Conservation (phyloP, 306 rosid species). For the Amphicarpaea edgeworthii region DNA sequence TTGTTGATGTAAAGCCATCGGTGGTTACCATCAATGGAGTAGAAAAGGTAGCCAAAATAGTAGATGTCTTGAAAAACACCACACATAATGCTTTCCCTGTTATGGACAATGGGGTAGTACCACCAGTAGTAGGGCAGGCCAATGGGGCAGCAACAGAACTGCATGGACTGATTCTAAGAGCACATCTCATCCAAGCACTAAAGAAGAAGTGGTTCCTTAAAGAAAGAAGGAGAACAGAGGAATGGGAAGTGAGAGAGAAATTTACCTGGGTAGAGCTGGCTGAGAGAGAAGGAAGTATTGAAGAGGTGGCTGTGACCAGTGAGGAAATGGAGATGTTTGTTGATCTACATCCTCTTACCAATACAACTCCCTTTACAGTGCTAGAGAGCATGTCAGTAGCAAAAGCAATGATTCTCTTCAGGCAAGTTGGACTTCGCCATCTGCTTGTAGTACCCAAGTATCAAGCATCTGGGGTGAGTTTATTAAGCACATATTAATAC, state of each 20-base stretch:
- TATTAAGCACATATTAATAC: conserved; percentile 21
- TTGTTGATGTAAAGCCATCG: conserved; percentile 75
- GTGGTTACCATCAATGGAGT: conserved; percentile 73
- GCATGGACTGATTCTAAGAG: conserved; percentile 84
- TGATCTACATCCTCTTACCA: conserved; percentile 91
- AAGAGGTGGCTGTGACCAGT: conserved; percentile 75
- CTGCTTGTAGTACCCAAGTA: conserved; percentile 84
- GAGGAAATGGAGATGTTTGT: conserved; percentile 87
- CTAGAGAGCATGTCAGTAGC: conserved; percentile 80
- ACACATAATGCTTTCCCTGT: conserved; percentile 91
- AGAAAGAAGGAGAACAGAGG: conserved; percentile 81
- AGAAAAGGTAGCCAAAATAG: conserved; percentile 77
- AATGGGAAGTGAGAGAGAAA: conserved; percentile 89
- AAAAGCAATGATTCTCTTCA: conserved; percentile 89
- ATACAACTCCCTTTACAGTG: conserved; percentile 83
- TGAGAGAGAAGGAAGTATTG: conserved; percentile 73
- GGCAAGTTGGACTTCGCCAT: conserved; percentile 89
- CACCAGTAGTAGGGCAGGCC: conserved; percentile 55
- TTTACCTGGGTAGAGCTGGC: conserved; percentile 84
- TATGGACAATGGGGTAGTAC: conserved; percentile 62
- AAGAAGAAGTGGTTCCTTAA: conserved; percentile 83
- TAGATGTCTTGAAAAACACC: conserved; percentile 80
- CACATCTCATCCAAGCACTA: conserved; percentile 77
- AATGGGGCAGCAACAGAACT: conserved; percentile 65
- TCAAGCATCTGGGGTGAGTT: conserved; percentile 81